Evolutionary conservation across 202 grass and related monocot species (phyloP), one percentile per base, ranked within the genome.

Genomic region (Musa balbisiana): DNA sequence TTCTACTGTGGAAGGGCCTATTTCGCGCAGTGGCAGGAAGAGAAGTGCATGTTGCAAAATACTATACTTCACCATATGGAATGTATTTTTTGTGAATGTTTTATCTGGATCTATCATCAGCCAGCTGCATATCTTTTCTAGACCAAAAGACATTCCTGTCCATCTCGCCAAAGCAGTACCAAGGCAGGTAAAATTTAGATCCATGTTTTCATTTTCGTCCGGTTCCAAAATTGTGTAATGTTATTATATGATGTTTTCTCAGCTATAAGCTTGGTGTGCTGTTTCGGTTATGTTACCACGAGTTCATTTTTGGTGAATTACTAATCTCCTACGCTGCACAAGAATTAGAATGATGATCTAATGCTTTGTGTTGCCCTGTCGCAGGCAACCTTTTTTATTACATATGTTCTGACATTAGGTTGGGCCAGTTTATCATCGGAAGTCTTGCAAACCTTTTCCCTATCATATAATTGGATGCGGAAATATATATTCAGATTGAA

Each of bases 321-420:
- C 29, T 0, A 3, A 33, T 33, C 3, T 33, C 29, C 29, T 33
- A 33, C 29, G 29, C 33, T 0, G 33, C 33, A 43, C 5, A 43
- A 43, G 33, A n/a, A 22, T 11, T 11, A 11, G 25, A 50, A 51
- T 58, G 10, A 8, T 23, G 5, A 26, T 23, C 14, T 49, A 4
- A 64, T 56, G 24, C 49, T 22, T 0, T 76, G 25, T 21, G 13
- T 68, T 72, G 26, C 53, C 13, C 14, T 9, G 52, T 71, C 21
- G 10, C 94, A 98, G 95, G 91, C 95, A 58, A 98, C 95, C 53
- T 94, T 98, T 73, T 98, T 98, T 83, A 98, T 98, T 66, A 98
- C 95, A 4, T 92, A 98, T 63, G 95, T 98, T 58, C 83, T 98
- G 21, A 92, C 91, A 55, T 91, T 86, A 78, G 91, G 95, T 27